phyloP scores from a whole-genome alignment of 148 eudicot species.

The Fagopyrum homotropicum region DNA sequence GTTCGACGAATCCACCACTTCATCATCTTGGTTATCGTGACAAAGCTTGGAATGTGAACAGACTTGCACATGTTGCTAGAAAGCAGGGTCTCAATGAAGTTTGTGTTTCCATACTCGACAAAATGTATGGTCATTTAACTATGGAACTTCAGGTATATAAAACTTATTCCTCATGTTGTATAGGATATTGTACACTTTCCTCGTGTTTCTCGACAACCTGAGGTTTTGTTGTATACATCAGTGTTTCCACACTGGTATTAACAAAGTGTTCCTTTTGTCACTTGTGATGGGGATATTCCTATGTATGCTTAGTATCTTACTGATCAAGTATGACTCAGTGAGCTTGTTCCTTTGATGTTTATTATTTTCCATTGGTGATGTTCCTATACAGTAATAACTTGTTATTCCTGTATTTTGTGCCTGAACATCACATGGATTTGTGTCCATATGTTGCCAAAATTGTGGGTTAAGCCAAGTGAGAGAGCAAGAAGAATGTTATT shows the following conservation, averaged over 20 bases:
- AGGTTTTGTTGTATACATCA: neutral
- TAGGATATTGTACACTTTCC: neutral
- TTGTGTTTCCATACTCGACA: conserved; percentile 87
- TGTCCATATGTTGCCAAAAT: neutral
- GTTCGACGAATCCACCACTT: conserved; percentile 67
- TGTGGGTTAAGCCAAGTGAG: neutral
- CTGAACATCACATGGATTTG: neutral
- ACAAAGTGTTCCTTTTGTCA: neutral
- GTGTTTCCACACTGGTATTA: neutral
- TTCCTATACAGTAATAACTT: neutral
- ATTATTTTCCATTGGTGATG: neutral
- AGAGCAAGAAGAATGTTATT: neutral
- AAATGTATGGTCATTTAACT: conserved; percentile 96
- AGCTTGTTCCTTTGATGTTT: neutral
- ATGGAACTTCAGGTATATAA: conserved; percentile 96
- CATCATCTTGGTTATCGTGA: conserved; percentile 98
- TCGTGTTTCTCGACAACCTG: neutral
- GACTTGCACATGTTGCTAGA: conserved; percentile 88
- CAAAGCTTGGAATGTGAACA: conserved; percentile 98
- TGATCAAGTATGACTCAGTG: neutral
- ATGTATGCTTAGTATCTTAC: neutral
- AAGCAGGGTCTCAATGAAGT: conserved; percentile 93
- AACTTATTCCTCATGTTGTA: conserved; percentile 1
- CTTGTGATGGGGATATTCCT: neutral
- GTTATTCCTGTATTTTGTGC: neutral